Percentiles rank a stretch among this genome's conserved stretches.
These are phyloP conservation scores for Lathyrus oleraceus DNA, from an alignment of 306 rosid species.

Conservation along the genomic window DNA sequence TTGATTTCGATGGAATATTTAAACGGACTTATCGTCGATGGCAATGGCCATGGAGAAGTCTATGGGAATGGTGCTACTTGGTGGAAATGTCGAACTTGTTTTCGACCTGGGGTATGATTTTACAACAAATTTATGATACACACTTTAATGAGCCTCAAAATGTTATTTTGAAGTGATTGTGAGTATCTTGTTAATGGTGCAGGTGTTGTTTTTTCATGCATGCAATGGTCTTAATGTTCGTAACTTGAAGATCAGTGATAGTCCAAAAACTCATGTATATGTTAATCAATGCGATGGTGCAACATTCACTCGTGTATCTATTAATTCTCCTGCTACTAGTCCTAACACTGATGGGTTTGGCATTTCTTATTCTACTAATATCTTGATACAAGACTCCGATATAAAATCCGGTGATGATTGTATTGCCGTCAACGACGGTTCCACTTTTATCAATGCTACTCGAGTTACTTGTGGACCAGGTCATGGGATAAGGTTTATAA, in stretches of 20 bases:
- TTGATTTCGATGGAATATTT: neutral
- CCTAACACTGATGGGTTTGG: slow-evolving; percentile 58
- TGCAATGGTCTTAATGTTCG: slow-evolving; percentile 22
- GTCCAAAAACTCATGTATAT: slow-evolving; percentile 33
- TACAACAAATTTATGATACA: neutral
- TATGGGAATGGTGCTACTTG: neutral
- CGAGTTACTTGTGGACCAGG: slow-evolving; percentile 52
- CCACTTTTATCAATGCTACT: slow-evolving; percentile 35
- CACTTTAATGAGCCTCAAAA: neutral
- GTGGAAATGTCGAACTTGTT: neutral
- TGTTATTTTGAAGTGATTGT: neutral
- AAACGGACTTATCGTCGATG: neutral
- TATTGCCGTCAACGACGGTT: slow-evolving; percentile 37
- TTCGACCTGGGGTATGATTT: neutral
- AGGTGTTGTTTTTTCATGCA: neutral
- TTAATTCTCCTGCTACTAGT: slow-evolving; percentile 39
- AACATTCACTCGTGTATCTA: neutral
- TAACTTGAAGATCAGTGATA: neutral
- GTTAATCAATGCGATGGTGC: slow-evolving; percentile 6
- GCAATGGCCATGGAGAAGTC: neutral
- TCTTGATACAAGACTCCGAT: slow-evolving; percentile 16
- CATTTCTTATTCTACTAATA: slow-evolving; percentile 20
- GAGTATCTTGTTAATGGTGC: neutral
- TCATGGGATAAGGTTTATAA: slow-evolving; percentile 49
- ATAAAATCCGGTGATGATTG: slow-evolving; percentile 56